These are phyloP conservation scores for Plectranthus barbatus DNA, from an alignment of 257 asterid genomes.

Conservation along the genomic window DNA sequence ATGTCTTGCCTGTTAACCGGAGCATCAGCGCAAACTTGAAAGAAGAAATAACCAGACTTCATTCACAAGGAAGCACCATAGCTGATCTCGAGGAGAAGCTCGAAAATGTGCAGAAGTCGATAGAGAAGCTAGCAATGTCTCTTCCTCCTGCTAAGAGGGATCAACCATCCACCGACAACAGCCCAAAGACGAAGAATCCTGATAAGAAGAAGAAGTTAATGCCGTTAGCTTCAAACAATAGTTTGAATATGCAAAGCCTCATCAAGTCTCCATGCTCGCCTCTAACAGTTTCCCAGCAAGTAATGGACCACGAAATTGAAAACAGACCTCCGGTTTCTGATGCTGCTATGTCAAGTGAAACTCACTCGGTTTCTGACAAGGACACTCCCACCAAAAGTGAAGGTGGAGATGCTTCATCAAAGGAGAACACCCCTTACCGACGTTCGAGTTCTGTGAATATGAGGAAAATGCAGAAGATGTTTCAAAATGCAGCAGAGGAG, in stretches of 20 bases:
- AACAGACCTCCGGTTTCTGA: slow-evolving; percentile 62
- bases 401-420: slow-evolving; percentile 72
- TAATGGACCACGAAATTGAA: slow-evolving; percentile 50
- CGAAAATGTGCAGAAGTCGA: slow-evolving; percentile 87
- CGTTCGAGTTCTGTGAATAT: slow-evolving; percentile 93
- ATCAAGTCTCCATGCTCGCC: slow-evolving; percentile 89
- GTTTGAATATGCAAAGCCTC: slow-evolving; percentile 57
- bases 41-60: slow-evolving; percentile 91
- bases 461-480: slow-evolving; percentile 96
- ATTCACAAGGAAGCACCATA: slow-evolving; percentile 87
- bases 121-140: slow-evolving; percentile 78
- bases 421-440: slow-evolving; percentile 81
- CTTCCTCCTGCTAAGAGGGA: slow-evolving; percentile 71
- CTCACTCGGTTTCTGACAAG: slow-evolving; percentile 51
- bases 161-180: slow-evolving; percentile 37
- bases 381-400: slow-evolving; percentile 86
- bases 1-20: slow-evolving; percentile 53
- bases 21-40: slow-evolving; percentile 89
- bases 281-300: slow-evolving; percentile 59
- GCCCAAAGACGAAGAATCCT: slow-evolving; percentile 47
- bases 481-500: slow-evolving; percentile 97
- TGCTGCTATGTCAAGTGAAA: slow-evolving; percentile 42
- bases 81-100: slow-evolving; percentile 90
- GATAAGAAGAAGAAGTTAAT: slow-evolving; percentile 62
- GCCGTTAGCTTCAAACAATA: slow-evolving; percentile 69